Evolutionary conservation across 257 asterid genomes (phyloP).

Genomic region (Capsicum baccatum): DNA sequence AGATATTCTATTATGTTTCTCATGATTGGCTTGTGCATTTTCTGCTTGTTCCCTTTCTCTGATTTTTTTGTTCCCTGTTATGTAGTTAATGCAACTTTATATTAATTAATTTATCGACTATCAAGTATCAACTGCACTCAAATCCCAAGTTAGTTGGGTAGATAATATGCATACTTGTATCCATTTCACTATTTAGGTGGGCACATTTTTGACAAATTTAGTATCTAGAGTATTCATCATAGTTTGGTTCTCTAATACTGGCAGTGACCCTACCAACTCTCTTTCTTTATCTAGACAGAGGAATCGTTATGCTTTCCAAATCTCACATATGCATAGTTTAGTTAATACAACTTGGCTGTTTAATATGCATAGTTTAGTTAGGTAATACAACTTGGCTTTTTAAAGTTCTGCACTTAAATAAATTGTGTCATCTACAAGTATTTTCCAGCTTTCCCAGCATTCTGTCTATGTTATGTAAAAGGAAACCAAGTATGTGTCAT

Average conservation of each 20-base stretch:
- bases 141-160: not conserved
- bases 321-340: not conserved
- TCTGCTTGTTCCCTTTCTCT: conserved; percentile 14
- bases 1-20: not conserved
- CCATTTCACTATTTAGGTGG: not conserved
- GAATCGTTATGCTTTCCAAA: not conserved
- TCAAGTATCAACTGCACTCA: not conserved
- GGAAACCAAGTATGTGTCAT: not conserved
- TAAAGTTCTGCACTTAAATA: not conserved
- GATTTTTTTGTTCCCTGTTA: not conserved
- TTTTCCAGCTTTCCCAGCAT: not conserved
- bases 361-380: not conserved
- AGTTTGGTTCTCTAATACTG: not conserved
- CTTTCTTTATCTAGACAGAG: not conserved
- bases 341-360: not conserved
- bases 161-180: not conserved
- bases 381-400: not conserved
- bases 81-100: not conserved
- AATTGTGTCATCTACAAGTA: not conserved
- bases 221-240: not conserved
- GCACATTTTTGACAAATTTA: not conserved
- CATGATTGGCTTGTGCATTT: not conserved
- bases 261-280: conserved; percentile 3
- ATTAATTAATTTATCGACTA: not conserved
- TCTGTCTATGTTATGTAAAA: not conserved